Conservation (phyloP, 305 asterid species). For the Fraxinus albicans region DNA sequence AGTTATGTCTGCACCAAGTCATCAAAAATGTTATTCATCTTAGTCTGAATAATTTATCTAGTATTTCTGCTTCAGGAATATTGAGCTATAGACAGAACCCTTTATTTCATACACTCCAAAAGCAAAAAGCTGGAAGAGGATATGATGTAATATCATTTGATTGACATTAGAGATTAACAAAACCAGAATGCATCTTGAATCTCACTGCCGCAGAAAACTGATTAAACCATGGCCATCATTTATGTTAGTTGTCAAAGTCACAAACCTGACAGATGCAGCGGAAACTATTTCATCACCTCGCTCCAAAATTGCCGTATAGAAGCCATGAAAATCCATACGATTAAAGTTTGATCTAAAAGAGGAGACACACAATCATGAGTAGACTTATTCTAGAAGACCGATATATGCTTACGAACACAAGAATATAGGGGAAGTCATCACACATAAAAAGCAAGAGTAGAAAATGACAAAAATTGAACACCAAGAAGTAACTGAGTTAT, state of each 20-base stretch:
- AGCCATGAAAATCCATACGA: constrained; percentile 77
- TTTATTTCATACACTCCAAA: background rate
- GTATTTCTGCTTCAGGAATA: background rate
- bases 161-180: constrained; percentile 4
- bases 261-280: constrained; percentile 84
- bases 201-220: background rate
- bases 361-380: constrained; percentile 19
- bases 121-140: constrained; percentile 7
- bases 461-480: background rate
- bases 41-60: background rate
- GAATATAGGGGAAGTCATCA: background rate
- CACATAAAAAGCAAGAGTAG: background rate
- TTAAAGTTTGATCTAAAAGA: constrained; percentile 78
- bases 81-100: background rate
- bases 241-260: background rate
- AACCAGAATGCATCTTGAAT: constrained; percentile 1
- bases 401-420: background rate
- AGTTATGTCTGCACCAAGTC: background rate
- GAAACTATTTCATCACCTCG: constrained; percentile 85
- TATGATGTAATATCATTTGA: background rate
- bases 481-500: background rate
- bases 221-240: background rate
- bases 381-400: constrained; percentile 16
- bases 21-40: background rate
- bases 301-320: constrained; percentile 86